A percentile compares a stretch with the other conserved stretches of the same genome.
Conservation (phyloP, 441 rosid genomes). For the Corymbia calophylla region DNA sequence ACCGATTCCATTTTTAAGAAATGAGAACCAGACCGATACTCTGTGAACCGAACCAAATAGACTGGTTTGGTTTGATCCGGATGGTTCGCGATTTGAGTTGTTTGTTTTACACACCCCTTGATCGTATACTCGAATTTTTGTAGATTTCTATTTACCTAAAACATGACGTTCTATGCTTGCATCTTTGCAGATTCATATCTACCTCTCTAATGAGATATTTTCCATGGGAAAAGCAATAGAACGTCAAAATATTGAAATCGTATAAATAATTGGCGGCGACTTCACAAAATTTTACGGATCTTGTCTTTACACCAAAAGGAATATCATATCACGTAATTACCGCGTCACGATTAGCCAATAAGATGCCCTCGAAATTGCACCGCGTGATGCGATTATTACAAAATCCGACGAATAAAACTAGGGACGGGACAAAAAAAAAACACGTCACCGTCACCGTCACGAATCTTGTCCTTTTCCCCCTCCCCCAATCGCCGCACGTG, state of each 20-base stretch:
- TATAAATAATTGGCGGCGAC: not conserved
- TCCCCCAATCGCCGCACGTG: not conserved
- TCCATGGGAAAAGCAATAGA: too few species aligned
- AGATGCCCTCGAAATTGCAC: not conserved
- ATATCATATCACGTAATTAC: not conserved
- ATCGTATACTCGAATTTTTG: too few species aligned
- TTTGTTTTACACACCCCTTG: too few species aligned
- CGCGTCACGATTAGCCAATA: not conserved
- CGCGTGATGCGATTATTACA: not conserved
- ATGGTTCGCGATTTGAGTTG: too few species aligned
- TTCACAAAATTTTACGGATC: not conserved
- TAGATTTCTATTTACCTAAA: too few species aligned
- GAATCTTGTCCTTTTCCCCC: not conserved
- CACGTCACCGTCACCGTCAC: not conserved
- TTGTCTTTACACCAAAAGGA: not conserved
- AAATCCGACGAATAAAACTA: not conserved
- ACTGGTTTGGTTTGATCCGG: too few species aligned
- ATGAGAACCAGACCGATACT: too few species aligned
- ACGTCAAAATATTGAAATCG: too few species aligned
- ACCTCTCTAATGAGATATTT: not conserved
- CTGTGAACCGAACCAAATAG: too few species aligned
- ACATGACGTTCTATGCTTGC: too few species aligned
- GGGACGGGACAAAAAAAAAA: not conserved
- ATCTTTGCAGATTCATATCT: too few species aligned
- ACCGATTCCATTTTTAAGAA: too few species aligned